Conservation (phyloP, 2,329 filamentous ascomycete genomes). For the Cylindrodendrum hubeiense region DNA sequence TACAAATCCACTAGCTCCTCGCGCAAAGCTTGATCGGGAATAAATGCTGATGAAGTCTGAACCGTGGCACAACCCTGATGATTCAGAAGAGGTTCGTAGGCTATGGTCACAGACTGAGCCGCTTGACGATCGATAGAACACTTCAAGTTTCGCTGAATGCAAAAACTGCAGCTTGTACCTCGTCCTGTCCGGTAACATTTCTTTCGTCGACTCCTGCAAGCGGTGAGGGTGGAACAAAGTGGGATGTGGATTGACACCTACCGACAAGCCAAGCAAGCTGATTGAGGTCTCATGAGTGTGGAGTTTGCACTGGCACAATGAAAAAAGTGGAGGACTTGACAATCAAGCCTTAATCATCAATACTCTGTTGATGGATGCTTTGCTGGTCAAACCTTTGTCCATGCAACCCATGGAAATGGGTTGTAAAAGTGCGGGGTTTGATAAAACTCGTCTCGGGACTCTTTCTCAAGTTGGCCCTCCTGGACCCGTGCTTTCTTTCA, state of each 20-base stretch:
- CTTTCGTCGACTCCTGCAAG: slow-evolving; percentile 8
- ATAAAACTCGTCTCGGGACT: too few relatives aligned
- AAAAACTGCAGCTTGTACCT: slow-evolving; percentile 2
- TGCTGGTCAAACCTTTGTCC: too few relatives aligned
- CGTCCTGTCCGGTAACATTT: slow-evolving; percentile 2
- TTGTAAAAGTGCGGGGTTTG: too few relatives aligned
- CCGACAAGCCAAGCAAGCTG: not conserved
- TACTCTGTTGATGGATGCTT: too few relatives aligned
- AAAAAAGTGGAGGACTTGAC: too few relatives aligned
- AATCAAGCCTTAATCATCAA: too few relatives aligned
- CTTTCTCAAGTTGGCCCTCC: too few relatives aligned
- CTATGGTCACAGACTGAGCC: not conserved
- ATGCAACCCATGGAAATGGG: too few relatives aligned
- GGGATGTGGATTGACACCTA: not conserved
- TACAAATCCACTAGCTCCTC: slow-evolving; percentile 3
- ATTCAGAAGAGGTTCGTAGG: not conserved
- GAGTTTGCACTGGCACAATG: too few relatives aligned
- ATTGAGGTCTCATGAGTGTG: not conserved
- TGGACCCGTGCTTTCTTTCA: too few relatives aligned
- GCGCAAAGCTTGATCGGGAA: not conserved
- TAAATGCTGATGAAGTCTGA: not conserved
- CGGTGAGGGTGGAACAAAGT: not conserved
- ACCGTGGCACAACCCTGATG: not conserved
- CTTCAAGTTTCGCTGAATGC: slow-evolving; percentile 1
- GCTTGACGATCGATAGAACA: not conserved